Evolutionary conservation across 2,329 filamentous ascomycete genomes (phyloP).

Genomic region (Hymenoscyphus scutula): DNA sequence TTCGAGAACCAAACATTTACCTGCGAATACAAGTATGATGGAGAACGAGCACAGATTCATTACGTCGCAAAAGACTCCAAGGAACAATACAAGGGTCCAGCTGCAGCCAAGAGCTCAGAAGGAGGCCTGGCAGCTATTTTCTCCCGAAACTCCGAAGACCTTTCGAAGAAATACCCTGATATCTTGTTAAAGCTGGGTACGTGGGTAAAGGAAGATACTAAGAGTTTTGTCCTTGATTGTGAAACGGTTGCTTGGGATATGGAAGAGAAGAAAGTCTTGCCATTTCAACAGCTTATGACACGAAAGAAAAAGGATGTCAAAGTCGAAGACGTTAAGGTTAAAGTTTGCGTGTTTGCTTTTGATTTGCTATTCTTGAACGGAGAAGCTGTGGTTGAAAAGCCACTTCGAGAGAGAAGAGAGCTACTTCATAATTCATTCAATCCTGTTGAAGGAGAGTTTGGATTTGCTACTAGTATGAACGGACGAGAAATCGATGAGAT

Average conservation of each 20-base stretch:
- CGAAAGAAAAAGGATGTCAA: constrained; percentile 97
- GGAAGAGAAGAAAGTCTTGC: constrained; percentile 90
- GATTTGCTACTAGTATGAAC: constrained; percentile 83
- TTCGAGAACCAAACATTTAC: constrained; percentile 96
- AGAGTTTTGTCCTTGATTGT: constrained; percentile 97
- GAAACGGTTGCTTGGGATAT: constrained; percentile 97
- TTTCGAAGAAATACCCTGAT: constrained; percentile 97
- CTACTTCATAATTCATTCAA: constrained; percentile 71
- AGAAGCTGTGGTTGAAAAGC: constrained; percentile 81
- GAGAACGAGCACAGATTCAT: constrained; percentile 96
- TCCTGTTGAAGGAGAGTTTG: constrained; percentile 83
- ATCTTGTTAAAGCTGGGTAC: constrained; percentile 81
- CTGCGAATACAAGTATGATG: constrained; percentile 99
- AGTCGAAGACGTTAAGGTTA: constrained; percentile 90
- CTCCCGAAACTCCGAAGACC: constrained; percentile 92
- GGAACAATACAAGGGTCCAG: constrained; percentile 63
- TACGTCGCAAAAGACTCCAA: constrained; percentile 82
- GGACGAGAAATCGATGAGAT: constrained; percentile 91
- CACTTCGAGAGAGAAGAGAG: constrained; percentile 78
- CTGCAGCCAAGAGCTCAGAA: constrained; percentile 56
- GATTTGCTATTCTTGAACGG: constrained; percentile 93
- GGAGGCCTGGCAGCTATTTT: constrained; percentile 85
- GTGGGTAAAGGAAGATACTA: constrained; percentile 88
- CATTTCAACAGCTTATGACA: constrained; percentile 98
- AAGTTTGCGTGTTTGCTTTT: constrained; percentile 96